These are phyloP conservation scores for Cystoderma amianthinum DNA, from an alignment of 768 basidiomycete genomes.

Conservation along the genomic window DNA sequence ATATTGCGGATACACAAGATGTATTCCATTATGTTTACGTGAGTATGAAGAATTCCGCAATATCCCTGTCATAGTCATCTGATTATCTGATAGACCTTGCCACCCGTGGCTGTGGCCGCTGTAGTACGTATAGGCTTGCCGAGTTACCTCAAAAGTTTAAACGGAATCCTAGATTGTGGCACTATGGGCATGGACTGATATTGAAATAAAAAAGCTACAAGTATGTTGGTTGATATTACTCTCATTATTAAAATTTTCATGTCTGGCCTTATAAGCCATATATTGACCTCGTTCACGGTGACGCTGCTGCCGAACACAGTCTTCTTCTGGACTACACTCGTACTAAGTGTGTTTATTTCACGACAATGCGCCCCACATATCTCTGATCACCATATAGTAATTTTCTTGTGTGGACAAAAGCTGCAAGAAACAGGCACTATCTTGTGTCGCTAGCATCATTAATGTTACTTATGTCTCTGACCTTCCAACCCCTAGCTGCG, in stretches of 20 bases:
- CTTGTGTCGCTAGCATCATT: slow-evolving; percentile 42
- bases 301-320: slow-evolving; percentile 44
- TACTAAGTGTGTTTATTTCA: slow-evolving; percentile 23
- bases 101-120: slow-evolving; percentile 43
- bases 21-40: slow-evolving; percentile 51
- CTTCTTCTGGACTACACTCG: slow-evolving; percentile 50
- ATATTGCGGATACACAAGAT: slow-evolving; percentile 21
- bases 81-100: slow-evolving; percentile 42
- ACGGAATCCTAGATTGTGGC: slow-evolving; percentile 29
- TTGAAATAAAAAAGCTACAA: slow-evolving; percentile 54
- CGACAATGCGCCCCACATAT: slow-evolving; percentile 5
- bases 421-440: slow-evolving; percentile 40
- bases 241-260: no score
- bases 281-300: slow-evolving; percentile 48
- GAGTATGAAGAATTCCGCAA: no score
- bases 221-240: background rate
- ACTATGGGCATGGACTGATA: slow-evolving; percentile 51
- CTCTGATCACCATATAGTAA: slow-evolving; percentile 25
- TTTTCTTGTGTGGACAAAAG: slow-evolving; percentile 38
- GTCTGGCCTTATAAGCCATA: slow-evolving; percentile 45
- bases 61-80: no score
- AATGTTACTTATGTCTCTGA: slow-evolving; percentile 38
- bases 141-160: background rate
- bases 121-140: slow-evolving; percentile 19
- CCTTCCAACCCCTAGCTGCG: slow-evolving; percentile 46